Evolutionary conservation across 345 rosid genomes (phyloP), one percentile per base, ranked within the genome.

Genomic region (Hibiscus trionum): DNA sequence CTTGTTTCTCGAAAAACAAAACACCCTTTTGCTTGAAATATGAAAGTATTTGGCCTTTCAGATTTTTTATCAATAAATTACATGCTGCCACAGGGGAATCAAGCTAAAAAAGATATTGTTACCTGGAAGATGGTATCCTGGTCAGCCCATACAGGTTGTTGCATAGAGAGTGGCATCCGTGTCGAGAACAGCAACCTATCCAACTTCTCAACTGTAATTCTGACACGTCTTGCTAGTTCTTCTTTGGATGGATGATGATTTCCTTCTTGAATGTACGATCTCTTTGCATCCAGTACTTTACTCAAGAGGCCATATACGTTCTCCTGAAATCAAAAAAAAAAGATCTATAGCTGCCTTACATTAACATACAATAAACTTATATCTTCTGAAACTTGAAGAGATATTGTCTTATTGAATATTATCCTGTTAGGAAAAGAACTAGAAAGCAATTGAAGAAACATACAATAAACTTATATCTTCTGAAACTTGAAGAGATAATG

Each of bases 361-460:
- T 3, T 1, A 46, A 46, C 49, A 46, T 46, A 46, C 49, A 46
- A 46, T 46, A 46, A 46, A 46, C 49, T 46, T 46, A 8, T 9
- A 46, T 46, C 12, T 8, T 2, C 49, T 10, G 49, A 46, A 8
- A 46, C 11, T 11, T 46, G 49, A 46, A 46, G 12, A 46, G 49
- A 46, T 46, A 9, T 1, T 46, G 49, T 46, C 49, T 3, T 46
- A 46, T 46, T 12, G 3, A 12, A 46, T 46, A 42, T 42, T 42
- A 91, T 83, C 75, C 65, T 68, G 46, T 63, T 85, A 72, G 11
- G 1, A 31, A 31, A 31, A 31, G 35, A 31, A 31, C 35, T 31
- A 31, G 35, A 31, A 31, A 31, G 35, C 4, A 31, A 31, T 31
- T 4, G 35, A 31, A 31, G 35, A 21, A 49, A 49, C 53, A 49